Conservation (phyloP, 371 early-diverging fungal species). For the Apophysomyces ossiformis region DNA sequence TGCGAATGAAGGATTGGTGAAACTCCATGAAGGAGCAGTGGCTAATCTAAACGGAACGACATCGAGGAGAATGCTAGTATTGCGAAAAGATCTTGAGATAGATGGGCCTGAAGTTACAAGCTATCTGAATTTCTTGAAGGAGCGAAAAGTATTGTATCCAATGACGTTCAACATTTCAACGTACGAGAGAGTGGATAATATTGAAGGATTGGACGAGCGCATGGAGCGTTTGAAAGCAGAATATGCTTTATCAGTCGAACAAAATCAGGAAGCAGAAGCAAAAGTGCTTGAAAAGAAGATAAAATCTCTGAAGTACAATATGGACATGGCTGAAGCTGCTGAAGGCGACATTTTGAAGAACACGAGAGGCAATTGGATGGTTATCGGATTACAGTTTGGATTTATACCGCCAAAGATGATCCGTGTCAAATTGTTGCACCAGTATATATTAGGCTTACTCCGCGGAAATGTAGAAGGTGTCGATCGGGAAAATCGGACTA, state of each 20-base stretch:
- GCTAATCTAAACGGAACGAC: conserved; percentile 13
- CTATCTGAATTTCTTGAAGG: conserved; percentile 16
- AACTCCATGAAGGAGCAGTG: not conserved
- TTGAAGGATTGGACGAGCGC: conserved; percentile 34
- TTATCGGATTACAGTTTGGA: conserved; percentile 47
- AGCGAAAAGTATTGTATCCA: conserved; percentile 9
- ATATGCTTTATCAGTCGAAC: not conserved
- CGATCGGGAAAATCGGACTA: conserved; percentile 14
- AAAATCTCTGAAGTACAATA: not conserved
- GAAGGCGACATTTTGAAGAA: not conserved
- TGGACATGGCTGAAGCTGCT: conserved; percentile 8
- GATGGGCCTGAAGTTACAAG: conserved; percentile 25
- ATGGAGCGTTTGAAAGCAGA: conserved; percentile 30
- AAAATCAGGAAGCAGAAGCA: conserved; percentile 12
- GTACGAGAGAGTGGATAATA: conserved; percentile 10
- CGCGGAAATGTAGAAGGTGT: conserved; percentile 18
- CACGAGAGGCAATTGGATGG: conserved; percentile 28
- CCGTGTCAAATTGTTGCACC: conserved; percentile 46
- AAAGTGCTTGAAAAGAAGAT: conserved; percentile 13
- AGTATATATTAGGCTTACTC: conserved; percentile 35
- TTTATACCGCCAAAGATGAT: conserved; percentile 47
- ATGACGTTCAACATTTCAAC: conserved; percentile 10
- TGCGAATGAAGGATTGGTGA: conserved; percentile 16
- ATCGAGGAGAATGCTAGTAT: not conserved
- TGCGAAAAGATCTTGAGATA: conserved; percentile 24